Evolutionary conservation across 2,329 filamentous ascomycete species (phyloP).

Genomic region (Tothia fuscella): DNA sequence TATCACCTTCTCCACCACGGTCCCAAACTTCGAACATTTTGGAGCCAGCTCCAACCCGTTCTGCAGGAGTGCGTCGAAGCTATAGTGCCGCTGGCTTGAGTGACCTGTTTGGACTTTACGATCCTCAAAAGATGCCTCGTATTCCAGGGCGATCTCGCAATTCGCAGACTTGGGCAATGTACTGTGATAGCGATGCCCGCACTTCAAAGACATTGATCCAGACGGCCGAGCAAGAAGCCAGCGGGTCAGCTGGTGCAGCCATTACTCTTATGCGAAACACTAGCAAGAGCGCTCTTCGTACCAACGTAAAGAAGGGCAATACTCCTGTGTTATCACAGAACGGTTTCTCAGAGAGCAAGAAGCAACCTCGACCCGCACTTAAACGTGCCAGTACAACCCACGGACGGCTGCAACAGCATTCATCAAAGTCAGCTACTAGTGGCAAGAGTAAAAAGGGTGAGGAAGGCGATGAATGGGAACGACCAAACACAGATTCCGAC

Average conservation of each 20-base stretch:
- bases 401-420: slow-evolving; percentile 18
- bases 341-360: slow-evolving; percentile 25
- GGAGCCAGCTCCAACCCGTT: slow-evolving; percentile 36
- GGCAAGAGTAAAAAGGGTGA: slow-evolving; percentile 14
- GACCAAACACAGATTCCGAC: slow-evolving; percentile 62
- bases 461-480: slow-evolving; percentile 30
- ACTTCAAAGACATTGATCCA: slow-evolving; percentile 69
- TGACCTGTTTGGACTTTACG: slow-evolving; percentile 18
- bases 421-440: too few species aligned
- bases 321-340: slow-evolving; percentile 28
- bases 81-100: slow-evolving; percentile 48
- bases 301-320: slow-evolving; percentile 56
- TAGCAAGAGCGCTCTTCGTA: slow-evolving; percentile 37
- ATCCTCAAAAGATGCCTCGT: slow-evolving; percentile 25
- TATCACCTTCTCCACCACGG: slow-evolving; percentile 56
- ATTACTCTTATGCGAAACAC: slow-evolving; percentile 59
- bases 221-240: slow-evolving; percentile 71
- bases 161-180: slow-evolving; percentile 82
- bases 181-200: slow-evolving; percentile 67
- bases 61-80: slow-evolving; percentile 52
- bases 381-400: slow-evolving; percentile 24
- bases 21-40: too few species aligned
- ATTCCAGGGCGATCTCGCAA: slow-evolving; percentile 57
- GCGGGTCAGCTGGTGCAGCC: slow-evolving; percentile 66
- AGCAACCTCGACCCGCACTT: slow-evolving; percentile 19